Evolutionary conservation across 1,284 basidiomycete genomes (phyloP).

Genomic region (Ustanciosporium gigantosporum): DNA sequence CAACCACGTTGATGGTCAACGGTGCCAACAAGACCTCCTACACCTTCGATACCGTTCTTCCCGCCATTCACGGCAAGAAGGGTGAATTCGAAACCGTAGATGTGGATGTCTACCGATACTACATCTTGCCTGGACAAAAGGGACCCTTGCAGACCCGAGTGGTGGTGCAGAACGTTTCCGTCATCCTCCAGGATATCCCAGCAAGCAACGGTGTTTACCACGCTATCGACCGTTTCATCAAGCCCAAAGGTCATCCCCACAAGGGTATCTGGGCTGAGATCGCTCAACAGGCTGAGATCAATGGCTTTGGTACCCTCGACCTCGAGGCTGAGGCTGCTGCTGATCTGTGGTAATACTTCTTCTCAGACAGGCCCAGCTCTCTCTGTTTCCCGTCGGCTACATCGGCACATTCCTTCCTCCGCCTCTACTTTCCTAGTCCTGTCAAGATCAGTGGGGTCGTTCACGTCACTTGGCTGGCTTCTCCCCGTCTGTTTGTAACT

Average conservation of each 20-base stretch:
- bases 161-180: conserved; percentile 66
- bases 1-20: conserved; percentile 1
- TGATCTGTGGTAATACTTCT: conserved; percentile 16
- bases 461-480: no score
- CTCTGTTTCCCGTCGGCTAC: no score
- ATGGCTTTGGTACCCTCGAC: conserved; percentile 36
- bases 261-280: conserved; percentile 40
- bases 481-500: no score
- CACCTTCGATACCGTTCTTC: conserved; percentile 41
- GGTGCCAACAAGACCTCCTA: conserved; percentile 41
- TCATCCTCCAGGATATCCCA: conserved; percentile 66
- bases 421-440: no score
- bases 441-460: no score
- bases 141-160: conserved; percentile 65
- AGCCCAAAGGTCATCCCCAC: conserved; percentile 36
- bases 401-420: no score
- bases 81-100: conserved; percentile 37
- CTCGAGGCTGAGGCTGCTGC: conserved; percentile 18
- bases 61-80: conserved; percentile 21
- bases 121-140: conserved; percentile 41
- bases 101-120: conserved; percentile 47
- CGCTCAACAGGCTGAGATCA: conserved; percentile 9
- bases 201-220: conserved; percentile 71
- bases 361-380: no score
- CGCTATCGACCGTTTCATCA: conserved; percentile 63